phyloP scores from a whole-genome alignment of 345 rosid genomes.

The Murraya koenigii region DNA sequence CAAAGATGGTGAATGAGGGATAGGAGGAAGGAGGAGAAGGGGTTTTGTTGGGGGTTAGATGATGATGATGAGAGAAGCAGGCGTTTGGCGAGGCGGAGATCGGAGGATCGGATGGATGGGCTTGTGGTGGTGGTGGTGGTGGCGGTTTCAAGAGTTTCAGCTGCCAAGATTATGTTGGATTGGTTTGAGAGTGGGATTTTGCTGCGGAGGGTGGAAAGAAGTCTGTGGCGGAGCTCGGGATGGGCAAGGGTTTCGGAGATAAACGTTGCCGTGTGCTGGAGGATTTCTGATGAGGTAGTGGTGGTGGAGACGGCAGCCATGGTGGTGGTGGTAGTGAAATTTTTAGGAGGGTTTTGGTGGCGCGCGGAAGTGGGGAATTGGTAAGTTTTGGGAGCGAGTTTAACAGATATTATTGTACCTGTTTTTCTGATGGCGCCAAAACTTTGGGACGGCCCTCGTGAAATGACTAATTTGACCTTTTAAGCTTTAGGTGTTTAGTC shows the following conservation, averaged over 20 bases:
- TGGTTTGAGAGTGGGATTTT: constrained; percentile 19
- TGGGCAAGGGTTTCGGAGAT: constrained; percentile 41
- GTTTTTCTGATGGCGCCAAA: constrained; percentile 14
- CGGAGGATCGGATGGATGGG: constrained; percentile 30
- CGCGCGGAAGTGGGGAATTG: not conserved
- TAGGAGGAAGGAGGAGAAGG: constrained; percentile 47
- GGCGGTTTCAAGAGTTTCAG: constrained; percentile 47
- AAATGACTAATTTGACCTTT: constrained; percentile 11
- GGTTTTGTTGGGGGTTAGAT: constrained; percentile 1
- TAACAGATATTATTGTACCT: not conserved
- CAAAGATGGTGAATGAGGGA: constrained; percentile 45
- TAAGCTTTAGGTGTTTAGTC: not conserved
- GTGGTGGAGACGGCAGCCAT: constrained; percentile 5
- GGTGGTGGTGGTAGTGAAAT: constrained; percentile 8
- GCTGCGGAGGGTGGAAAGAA: constrained; percentile 36
- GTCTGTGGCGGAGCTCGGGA: constrained; percentile 40
- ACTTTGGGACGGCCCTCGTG: not conserved
- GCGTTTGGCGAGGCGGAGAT: constrained; percentile 44
- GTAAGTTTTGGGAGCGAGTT: not conserved
- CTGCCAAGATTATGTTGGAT: constrained; percentile 31
- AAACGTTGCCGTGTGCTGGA: constrained; percentile 37
- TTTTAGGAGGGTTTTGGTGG: not conserved
- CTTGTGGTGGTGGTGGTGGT: constrained; percentile 22
- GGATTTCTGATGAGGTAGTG: constrained; percentile 34
- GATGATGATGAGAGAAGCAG: constrained; percentile 42